Evolutionary conservation across 2,329 filamentous ascomycete genomes (phyloP).

Genomic region (Cordyceps cicadae): DNA sequence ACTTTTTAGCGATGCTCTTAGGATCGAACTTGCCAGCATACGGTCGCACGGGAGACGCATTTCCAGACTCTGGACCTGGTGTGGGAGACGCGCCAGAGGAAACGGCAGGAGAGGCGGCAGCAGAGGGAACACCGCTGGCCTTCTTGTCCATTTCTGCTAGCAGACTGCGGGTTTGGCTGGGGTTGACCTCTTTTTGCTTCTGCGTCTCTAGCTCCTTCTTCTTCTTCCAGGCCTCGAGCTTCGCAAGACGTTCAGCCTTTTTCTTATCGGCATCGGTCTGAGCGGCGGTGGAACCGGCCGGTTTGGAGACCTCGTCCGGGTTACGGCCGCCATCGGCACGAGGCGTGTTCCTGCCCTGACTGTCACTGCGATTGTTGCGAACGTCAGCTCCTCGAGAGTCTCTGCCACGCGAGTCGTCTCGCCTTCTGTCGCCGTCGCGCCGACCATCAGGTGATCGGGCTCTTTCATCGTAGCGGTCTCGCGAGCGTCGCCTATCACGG

Average conservation of each 20-base stretch:
- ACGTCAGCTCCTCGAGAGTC: constrained; percentile 61
- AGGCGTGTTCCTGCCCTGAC: constrained; percentile 42
- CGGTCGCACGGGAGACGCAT: constrained; percentile 44
- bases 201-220: constrained; percentile 71
- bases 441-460: constrained; percentile 52
- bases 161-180: constrained; percentile 57
- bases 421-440: constrained; percentile 62
- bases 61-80: constrained; percentile 33
- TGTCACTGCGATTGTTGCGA: constrained; percentile 59
- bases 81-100: constrained; percentile 44
- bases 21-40: constrained; percentile 79
- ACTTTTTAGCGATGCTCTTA: constrained; percentile 77
- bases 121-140: constrained; percentile 37
- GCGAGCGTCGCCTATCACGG: constrained; percentile 57
- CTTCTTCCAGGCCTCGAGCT: constrained; percentile 86
- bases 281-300: constrained; percentile 36
- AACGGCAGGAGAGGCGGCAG: constrained; percentile 41
- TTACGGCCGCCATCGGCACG: background rate
- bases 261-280: constrained; percentile 62
- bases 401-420: constrained; percentile 66
- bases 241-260: constrained; percentile 71
- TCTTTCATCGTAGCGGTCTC: constrained; percentile 50
- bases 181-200: constrained; percentile 61
- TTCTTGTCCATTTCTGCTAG: constrained; percentile 68
- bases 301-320: background rate